Conservation (phyloP, 169 alveolate species). For the Plasmodium gaboni region DNA sequence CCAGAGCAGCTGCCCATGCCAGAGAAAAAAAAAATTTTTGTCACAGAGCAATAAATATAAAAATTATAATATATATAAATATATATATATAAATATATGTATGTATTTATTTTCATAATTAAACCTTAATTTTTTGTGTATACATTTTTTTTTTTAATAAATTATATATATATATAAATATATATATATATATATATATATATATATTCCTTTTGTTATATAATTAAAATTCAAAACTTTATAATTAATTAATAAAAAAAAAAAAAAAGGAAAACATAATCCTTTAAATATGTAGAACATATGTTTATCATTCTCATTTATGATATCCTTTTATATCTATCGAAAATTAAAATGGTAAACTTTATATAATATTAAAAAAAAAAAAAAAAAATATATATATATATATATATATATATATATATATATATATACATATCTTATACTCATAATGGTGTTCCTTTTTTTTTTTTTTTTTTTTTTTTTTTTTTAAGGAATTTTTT, state of each 20-base stretch:
- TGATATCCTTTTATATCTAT: no score
- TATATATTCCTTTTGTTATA: background rate
- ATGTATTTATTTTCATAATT: background rate
- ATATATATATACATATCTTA: no score
- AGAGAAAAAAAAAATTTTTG: slow-evolving; percentile 68
- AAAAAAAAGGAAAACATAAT: background rate
- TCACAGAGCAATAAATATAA: slow-evolving; percentile 46
- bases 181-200: background rate
- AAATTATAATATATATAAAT: background rate
- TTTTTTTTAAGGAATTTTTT: no score
- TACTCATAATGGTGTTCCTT: no score
- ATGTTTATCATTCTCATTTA: no score
- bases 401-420: no score
- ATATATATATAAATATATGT: slow-evolving; percentile 5
- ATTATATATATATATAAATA: background rate
- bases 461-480: no score
- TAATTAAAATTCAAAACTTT: background rate
- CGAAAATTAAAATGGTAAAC: no score
- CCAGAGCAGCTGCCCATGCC: slow-evolving; percentile 28
- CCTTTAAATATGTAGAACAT: no score
- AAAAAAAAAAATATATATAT: no score
- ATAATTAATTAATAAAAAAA: background rate
- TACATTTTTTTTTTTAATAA: background rate
- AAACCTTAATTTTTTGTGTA: background rate
- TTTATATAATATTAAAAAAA: no score